Conservation (phyloP, 352 stramenopile species). For the Phytophthora podocarpi region DNA sequence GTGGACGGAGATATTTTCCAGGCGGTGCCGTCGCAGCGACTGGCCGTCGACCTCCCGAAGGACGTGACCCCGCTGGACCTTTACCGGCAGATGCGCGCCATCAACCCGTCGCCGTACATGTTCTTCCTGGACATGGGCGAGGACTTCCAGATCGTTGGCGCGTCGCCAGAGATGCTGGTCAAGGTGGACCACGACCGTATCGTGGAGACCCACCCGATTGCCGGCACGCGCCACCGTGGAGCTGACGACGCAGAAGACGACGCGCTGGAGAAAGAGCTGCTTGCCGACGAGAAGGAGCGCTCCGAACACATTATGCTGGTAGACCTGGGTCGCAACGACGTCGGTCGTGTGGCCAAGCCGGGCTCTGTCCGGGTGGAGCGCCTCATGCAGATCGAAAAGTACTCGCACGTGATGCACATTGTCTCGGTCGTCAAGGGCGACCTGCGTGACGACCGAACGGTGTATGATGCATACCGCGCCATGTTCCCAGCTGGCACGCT, state of each 20-base stretch:
- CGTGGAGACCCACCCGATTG: conserved; percentile 91
- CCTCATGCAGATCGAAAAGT: conserved; percentile 92
- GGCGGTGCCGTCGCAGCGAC: conserved; percentile 84
- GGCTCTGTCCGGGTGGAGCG: conserved; percentile 82
- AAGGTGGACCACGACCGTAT: conserved; percentile 86
- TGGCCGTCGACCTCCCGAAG: conserved; percentile 68
- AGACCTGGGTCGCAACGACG: conserved; percentile 90
- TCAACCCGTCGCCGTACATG: conserved; percentile 92
- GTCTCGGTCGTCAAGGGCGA: conserved; percentile 89
- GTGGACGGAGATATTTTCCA: conserved; percentile 92
- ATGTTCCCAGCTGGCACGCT: conserved; percentile 90
- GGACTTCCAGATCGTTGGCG: conserved; percentile 88
- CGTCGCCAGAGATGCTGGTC: conserved; percentile 90
- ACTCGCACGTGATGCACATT: conserved; percentile 94
- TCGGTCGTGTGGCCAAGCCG: conserved; percentile 84
- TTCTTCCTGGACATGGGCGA: conserved; percentile 87
- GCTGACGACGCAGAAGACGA: conserved; percentile 88
- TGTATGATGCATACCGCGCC: conserved; percentile 90
- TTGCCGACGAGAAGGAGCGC: conserved; percentile 89
- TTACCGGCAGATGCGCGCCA: conserved; percentile 88
- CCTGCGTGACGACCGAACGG: conserved; percentile 76
- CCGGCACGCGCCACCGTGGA: conserved; percentile 85
- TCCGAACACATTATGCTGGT: conserved; percentile 94
- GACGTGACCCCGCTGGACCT: conserved; percentile 79
- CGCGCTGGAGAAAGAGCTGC: conserved; percentile 75